A percentile compares a stretch with the other conserved stretches of the same genome.
Conservation (phyloP, 2,329 filamentous ascomycete genomes). For the Ampelomyces quisqualis region DNA sequence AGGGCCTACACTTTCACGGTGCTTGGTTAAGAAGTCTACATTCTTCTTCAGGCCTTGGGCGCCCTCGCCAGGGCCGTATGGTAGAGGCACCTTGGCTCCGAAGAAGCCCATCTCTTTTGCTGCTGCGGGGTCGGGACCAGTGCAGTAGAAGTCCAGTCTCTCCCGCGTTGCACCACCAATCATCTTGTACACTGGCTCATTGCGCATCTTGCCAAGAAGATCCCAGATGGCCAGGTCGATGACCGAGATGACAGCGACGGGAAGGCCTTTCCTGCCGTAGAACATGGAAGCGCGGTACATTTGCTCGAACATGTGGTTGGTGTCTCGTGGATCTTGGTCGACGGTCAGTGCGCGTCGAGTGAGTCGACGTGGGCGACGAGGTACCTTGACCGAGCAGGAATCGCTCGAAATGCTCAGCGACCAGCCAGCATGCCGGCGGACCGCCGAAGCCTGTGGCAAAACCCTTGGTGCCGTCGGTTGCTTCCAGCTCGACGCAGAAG, state of each 20-base stretch:
- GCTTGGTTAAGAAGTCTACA: conserved; percentile 80
- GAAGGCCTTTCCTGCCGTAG: conserved; percentile 89
- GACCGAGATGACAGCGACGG: conserved; percentile 87
- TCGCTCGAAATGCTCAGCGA: conserved; percentile 88
- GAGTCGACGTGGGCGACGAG: no score
- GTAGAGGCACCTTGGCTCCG: conserved; percentile 85
- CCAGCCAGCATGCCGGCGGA: conserved; percentile 89
- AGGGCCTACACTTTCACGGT: conserved; percentile 79
- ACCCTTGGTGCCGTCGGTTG: conserved; percentile 85
- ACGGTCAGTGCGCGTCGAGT: no score
- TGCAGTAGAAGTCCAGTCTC: conserved; percentile 89
- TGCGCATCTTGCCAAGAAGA: conserved; percentile 83
- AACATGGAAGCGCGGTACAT: conserved; percentile 98
- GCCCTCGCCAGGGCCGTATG: conserved; percentile 87
- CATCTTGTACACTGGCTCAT: conserved; percentile 91
- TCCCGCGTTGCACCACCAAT: conserved; percentile 88
- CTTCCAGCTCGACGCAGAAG: conserved; percentile 87
- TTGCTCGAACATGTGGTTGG: conserved; percentile 89
- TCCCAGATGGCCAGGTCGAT: conserved; percentile 95
- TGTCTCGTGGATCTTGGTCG: conserved; percentile 89
- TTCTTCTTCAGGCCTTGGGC: conserved; percentile 82
- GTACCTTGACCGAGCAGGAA: conserved; percentile 78
- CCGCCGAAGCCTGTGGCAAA: conserved; percentile 94
- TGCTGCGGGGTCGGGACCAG: conserved; percentile 77
- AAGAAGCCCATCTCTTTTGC: conserved; percentile 87